phyloP scores from a whole-genome alignment of 163 green algal species.

The Chlamydomonas reinhardtii region DNA sequence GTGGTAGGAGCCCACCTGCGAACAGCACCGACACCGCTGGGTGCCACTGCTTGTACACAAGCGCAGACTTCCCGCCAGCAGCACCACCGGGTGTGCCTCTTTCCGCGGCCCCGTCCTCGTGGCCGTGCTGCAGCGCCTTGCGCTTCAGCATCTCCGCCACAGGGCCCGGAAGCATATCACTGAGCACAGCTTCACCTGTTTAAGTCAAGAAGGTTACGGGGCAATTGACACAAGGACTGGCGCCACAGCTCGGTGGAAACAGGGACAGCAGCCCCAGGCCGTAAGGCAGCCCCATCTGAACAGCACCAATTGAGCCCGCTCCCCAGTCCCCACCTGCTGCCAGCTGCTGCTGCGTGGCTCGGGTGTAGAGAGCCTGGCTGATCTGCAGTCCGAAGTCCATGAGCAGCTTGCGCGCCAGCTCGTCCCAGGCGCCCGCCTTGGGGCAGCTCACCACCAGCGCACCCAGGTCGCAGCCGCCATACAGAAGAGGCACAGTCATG shows the following conservation, averaged over 20 bases:
- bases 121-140: not conserved
- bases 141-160: conserved; percentile 10
- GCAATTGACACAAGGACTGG: too few relatives aligned
- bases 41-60: conserved; percentile 44
- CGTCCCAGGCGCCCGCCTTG: not conserved
- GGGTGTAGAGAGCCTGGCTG: conserved; percentile 6
- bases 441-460: conserved; percentile 3
- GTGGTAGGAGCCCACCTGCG: too few relatives aligned
- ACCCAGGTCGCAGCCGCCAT: conserved; percentile 14
- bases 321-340: not conserved
- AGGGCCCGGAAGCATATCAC: not conserved
- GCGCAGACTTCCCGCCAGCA: not conserved
- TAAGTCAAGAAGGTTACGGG: too few relatives aligned
- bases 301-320: too few relatives aligned
- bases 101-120: too few relatives aligned
- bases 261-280: too few relatives aligned
- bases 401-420: conserved; percentile 9
- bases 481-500: conserved; percentile 2
- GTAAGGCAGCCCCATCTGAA: too few relatives aligned
- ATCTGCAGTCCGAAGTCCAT: conserved; percentile 21
- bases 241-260: too few relatives aligned
- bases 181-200: conserved; percentile 1
- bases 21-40: not conserved
- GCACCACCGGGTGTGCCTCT: not conserved
- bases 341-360: not conserved